Evolutionary conservation across 495 filamentous ascomycete species (phyloP), one percentile per base, ranked within the genome.

Genomic region (Aspergillus affinis): DNA sequence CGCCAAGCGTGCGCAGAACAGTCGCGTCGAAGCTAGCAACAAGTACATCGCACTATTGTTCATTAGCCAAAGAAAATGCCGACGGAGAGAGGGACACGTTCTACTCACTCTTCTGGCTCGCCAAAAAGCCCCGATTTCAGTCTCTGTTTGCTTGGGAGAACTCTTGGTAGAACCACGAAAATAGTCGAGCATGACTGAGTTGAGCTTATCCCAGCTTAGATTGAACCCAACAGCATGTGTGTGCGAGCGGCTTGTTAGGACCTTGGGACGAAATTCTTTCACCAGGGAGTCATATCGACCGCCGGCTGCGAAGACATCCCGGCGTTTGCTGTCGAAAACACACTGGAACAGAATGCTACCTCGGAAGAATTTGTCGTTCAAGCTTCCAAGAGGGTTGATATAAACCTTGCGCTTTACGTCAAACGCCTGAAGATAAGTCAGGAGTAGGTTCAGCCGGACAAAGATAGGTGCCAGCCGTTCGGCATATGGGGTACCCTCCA

Each of bases 241-340:
- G 48, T 77, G 76, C 6, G 73, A 64, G 32, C 73, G 71, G 32
- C 57, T 77, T 32, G 75, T 72, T 47, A 77, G 45, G 41, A 72
- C 70, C 46, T 73, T 76, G 6, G 78, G 76, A 29, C 72, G 66
- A 23, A 78, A 78, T 32, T 80, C 74, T 54, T 77, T 74, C 41
- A 98, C 93, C 48, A 98, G 76, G 20, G 83, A 82, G 69, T 98
- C 94, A 71, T 98, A 98, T 27, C 94, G 87, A 27, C 94, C 94
- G 51, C 94, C 94, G 36, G 93, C 94, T 0, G 93, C 94, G 64
- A 98, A 91, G 10, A 98, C 90, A 63, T 94, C 89, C 29, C 82
- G 78, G 62, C 85, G 85, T 72, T 93, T 96, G 57, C 81, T 88
- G 72, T 98, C 95, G 64, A 91, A 92, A 1, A 97, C 72, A 62